phyloP scores from a whole-genome alignment of 225 moss, liverwort and hornwort species.

The Bryum argenteum region DNA sequence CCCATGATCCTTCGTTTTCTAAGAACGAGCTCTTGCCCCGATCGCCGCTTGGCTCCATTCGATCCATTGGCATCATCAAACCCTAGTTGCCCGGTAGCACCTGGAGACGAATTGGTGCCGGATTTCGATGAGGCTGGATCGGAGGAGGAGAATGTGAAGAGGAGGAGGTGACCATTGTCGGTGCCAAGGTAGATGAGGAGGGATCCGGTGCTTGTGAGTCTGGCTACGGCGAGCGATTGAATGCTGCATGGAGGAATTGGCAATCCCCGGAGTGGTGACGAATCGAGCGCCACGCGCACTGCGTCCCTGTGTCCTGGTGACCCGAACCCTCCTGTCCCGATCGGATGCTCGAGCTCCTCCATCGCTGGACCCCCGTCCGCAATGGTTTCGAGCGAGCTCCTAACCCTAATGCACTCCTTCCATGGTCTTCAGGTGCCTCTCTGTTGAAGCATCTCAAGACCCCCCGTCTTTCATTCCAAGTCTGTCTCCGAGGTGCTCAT shows the following conservation, averaged over 20 bases:
- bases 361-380: slow-evolving; percentile 45
- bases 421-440: neutral
- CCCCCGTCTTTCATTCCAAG: neutral
- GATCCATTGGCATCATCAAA: slow-evolving; percentile 45
- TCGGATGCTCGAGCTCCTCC: slow-evolving; percentile 63
- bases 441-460: neutral
- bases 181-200: slow-evolving; percentile 80
- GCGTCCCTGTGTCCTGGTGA: slow-evolving; percentile 48
- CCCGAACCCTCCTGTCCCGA: slow-evolving; percentile 44
- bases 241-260: slow-evolving; percentile 74
- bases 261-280: slow-evolving; percentile 72
- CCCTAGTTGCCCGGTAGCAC: slow-evolving; percentile 17
- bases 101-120: slow-evolving; percentile 2
- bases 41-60: slow-evolving; percentile 29
- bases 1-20: slow-evolving; percentile 74
- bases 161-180: slow-evolving; percentile 87
- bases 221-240: slow-evolving; percentile 66
- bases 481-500: no score
- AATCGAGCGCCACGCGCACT: slow-evolving; percentile 78
- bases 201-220: slow-evolving; percentile 46
- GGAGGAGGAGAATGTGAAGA: slow-evolving; percentile 64
- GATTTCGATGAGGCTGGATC: neutral
- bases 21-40: slow-evolving; percentile 60
- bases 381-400: slow-evolving; percentile 15
- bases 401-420: slow-evolving; percentile 11